phyloP scores from a whole-genome alignment of 73 alveolate species.

The Paramecium caudatum region DNA sequence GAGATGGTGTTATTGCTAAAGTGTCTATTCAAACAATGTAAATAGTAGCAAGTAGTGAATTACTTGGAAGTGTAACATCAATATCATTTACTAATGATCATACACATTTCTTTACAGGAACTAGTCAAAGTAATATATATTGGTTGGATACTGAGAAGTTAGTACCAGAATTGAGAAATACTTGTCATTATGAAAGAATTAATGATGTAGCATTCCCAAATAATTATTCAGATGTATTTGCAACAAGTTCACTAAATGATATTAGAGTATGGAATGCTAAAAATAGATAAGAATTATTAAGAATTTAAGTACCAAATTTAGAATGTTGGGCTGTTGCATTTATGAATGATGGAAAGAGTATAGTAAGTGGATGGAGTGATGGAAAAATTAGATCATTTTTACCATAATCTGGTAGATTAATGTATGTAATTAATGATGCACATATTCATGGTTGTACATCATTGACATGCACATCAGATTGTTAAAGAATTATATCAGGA shows the following conservation, averaged over 20 bases:
- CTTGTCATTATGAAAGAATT: conserved; percentile 97
- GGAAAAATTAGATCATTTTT: conserved; percentile 98
- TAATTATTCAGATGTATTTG: conserved; percentile 93
- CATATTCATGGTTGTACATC: conserved; percentile 95
- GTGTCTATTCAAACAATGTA: conserved; percentile 85
- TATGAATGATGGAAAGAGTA: conserved; percentile 93
- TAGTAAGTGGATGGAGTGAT: conserved; percentile 96
- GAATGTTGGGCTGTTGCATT: conserved; percentile 90
- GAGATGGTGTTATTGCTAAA: conserved; percentile 94
- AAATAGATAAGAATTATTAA: conserved; percentile 90
- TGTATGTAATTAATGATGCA: conserved; percentile 92
- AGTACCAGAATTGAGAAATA: conserved; percentile 94
- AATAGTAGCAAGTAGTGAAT: conserved; percentile 82
- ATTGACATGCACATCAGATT: conserved; percentile 75
- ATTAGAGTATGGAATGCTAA: conserved; percentile 97
- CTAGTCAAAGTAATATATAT: conserved; percentile 78
- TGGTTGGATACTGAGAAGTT: conserved; percentile 93
- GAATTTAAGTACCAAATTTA: conserved; percentile 97
- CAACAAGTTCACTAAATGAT: conserved; percentile 96
- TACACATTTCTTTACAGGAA: conserved; percentile 97
- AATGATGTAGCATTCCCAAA: conserved; percentile 93
- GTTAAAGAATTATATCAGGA: conserved; percentile 93
- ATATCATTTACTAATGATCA: conserved; percentile 91
- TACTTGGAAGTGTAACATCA: conserved; percentile 96
- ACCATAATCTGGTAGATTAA: conserved; percentile 96